Percentiles rank a stretch among this genome's conserved stretches.
Evolutionary conservation across 305 asterid species (phyloP).

Genomic region (Plantago coronopus): DNA sequence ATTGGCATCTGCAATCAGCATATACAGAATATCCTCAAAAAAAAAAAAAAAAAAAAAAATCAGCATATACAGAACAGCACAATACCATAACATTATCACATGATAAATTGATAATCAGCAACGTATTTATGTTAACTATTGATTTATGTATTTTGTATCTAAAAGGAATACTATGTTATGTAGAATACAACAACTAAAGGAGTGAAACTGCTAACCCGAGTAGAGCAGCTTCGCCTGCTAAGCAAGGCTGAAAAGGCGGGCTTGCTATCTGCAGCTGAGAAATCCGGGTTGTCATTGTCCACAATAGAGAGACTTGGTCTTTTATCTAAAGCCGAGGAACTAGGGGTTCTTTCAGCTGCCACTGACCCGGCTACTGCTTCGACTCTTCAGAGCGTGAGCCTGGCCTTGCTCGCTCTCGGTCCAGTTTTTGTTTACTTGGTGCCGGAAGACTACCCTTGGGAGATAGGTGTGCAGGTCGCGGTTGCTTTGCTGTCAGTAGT

Average conservation of each 20-base stretch:
- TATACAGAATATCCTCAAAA: too few relatives aligned
- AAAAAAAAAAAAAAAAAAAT: too few relatives aligned
- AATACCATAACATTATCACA: too few relatives aligned
- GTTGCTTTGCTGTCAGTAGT: slow-evolving; percentile 54
- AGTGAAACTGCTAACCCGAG: slow-evolving; percentile 73
- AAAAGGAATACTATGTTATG: background rate
- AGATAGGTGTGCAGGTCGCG: slow-evolving; percentile 61
- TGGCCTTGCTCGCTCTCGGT: slow-evolving; percentile 49
- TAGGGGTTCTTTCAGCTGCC: slow-evolving; percentile 79
- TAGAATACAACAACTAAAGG: slow-evolving; percentile 17
- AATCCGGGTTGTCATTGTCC: slow-evolving; percentile 60
- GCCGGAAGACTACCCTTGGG: slow-evolving; percentile 87
- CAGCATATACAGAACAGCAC: too few relatives aligned
- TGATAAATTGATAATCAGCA: too few relatives aligned
- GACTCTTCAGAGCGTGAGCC: slow-evolving; percentile 49
- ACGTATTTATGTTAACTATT: too few relatives aligned
- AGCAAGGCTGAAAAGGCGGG: slow-evolving; percentile 94
- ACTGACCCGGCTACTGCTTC: slow-evolving; percentile 73
- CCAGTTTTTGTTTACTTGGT: slow-evolving; percentile 64
- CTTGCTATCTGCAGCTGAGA: slow-evolving; percentile 85
- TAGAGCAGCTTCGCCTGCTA: slow-evolving; percentile 76
- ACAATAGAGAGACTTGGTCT: slow-evolving; percentile 73
- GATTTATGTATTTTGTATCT: background rate
- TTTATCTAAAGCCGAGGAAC: slow-evolving; percentile 76
- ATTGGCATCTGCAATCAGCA: background rate